Percentiles rank a stretch among this genome's conserved stretches.
Evolutionary conservation across 202 grass and related monocot genomes (phyloP).

Genomic region (Schoenoplectus triqueter): DNA sequence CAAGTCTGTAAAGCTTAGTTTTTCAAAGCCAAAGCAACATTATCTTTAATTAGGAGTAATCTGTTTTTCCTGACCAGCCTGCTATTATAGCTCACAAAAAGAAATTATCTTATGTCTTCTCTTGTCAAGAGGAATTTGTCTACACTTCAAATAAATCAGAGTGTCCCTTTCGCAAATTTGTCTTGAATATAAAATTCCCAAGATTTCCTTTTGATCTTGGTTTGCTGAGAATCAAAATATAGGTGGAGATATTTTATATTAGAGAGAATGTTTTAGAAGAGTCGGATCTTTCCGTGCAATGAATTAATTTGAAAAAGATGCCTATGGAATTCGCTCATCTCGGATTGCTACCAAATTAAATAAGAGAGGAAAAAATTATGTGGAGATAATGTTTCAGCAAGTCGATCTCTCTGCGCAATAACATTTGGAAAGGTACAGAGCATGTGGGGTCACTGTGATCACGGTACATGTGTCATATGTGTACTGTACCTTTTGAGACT

Average conservation of each 20-base stretch:
- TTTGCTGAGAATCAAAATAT: conserved; percentile 6
- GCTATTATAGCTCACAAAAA: no score
- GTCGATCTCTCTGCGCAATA: not conserved
- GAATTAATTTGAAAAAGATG: conserved; percentile 26
- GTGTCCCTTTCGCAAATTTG: not conserved
- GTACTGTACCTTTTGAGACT: not conserved
- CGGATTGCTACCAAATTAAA: conserved; percentile 16
- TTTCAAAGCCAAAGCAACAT: no score
- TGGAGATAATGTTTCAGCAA: conserved; percentile 4
- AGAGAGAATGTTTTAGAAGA: conserved; percentile 25
- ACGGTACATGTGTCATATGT: not conserved
- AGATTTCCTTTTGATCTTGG: not conserved
- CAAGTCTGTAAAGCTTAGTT: no score
- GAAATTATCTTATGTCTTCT: no score
- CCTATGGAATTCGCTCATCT: not conserved
- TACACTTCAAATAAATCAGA: not conserved
- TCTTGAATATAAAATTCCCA: not conserved
- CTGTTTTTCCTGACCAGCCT: no score
- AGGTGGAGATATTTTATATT: not conserved
- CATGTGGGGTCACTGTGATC: not conserved
- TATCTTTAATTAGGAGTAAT: no score
- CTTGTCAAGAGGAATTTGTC: not conserved
- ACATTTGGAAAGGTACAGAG: not conserved
- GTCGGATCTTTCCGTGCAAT: conserved; percentile 25
- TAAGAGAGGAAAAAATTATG: not conserved